Base-by-base conservation (phyloP, 139 green algal species). In the Chlorella vulgaris region DNA sequence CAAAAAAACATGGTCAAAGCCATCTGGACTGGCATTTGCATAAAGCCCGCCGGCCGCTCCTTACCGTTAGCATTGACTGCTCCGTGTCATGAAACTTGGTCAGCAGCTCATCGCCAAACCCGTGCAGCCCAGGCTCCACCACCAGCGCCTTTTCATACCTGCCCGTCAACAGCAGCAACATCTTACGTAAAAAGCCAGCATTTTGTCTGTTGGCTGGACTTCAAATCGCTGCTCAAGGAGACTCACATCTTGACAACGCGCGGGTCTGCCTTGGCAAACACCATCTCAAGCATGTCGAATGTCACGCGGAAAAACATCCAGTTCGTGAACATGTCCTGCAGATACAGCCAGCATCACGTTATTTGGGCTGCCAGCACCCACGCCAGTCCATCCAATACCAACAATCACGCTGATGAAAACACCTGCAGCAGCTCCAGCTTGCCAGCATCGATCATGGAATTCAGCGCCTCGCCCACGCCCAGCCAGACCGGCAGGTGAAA, bases 281-380 rank as follows among this genome's bases (percentile, higher is more conserved):
- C 95, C 96, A 99, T 99, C 88, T 99, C 97, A 53, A 99, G 92
- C 78, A 99, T 93, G 84, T 99, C 97, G 24, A 99, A 89, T 2
- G 91, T 98, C 65, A 94, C 93, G 24, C 92, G 90, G 90, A 99
- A 99, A 88, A 99, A 99, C 28, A 94, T 96, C 97, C 97, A 99
- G 81, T 97, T 87, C 33, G 83, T 62, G 91, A 98, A 98, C 96
- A 99, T 99, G 66, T 92, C 89, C 79, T 91, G 91, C 67, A 97
- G 89, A 26, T 36, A 66, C 21, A 31, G 55, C 18, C 15, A 65
- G 55, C 55, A 65, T 65, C n/a, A n/a, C n/a, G n/a, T n/a, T n/a
- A n/a, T n/a, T n/a, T n/a, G n/a, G n/a, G n/a, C n/a, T n/a, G n/a
- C n/a, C n/a, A n/a, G n/a, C n/a, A n/a, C n/a, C n/a, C n/a, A n/a